Evolutionary conservation across 176 grass and related monocot genomes (phyloP).

Genomic region (Musa itinerans): DNA sequence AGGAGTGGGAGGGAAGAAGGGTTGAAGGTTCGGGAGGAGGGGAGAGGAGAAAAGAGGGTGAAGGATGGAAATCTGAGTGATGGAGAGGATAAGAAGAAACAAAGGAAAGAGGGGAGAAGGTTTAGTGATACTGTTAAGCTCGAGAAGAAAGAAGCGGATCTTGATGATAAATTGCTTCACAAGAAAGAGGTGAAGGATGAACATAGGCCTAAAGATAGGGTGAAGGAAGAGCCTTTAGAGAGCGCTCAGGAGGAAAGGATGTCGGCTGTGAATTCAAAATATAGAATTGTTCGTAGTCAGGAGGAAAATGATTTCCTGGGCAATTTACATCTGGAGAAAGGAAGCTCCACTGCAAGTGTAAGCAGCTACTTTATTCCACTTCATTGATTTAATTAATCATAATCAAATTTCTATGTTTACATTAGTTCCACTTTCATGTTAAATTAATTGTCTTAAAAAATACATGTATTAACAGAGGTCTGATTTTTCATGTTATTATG

Average conservation of each 20-base stretch:
- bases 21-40: neutral
- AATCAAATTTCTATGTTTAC: too few relatives aligned
- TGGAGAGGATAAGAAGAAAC: constrained; percentile 2
- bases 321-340: neutral
- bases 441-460: too few relatives aligned
- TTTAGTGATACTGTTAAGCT: constrained; percentile 24
- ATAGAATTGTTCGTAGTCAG: neutral
- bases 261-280: neutral
- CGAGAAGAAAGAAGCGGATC: constrained; percentile 13
- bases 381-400: constrained; percentile 3
- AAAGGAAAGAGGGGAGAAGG: constrained; percentile 27
- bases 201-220: constrained; percentile 14
- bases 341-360: constrained; percentile 36
- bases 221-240: constrained; percentile 25
- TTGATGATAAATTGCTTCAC: neutral
- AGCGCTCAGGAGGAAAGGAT: constrained; percentile 15
- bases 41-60: constrained; percentile 4
- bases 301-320: constrained; percentile 32
- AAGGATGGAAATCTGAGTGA: constrained; percentile 1
- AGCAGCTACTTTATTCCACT: constrained; percentile 17
- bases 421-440: too few relatives aligned
- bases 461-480: too few relatives aligned
- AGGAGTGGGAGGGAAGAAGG: neutral
- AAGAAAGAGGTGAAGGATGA: constrained; percentile 1
- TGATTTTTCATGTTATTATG: neutral